phyloP scores from a whole-genome alignment of 495 filamentous ascomycete genomes.

The Recurvomyces mirabilis region DNA sequence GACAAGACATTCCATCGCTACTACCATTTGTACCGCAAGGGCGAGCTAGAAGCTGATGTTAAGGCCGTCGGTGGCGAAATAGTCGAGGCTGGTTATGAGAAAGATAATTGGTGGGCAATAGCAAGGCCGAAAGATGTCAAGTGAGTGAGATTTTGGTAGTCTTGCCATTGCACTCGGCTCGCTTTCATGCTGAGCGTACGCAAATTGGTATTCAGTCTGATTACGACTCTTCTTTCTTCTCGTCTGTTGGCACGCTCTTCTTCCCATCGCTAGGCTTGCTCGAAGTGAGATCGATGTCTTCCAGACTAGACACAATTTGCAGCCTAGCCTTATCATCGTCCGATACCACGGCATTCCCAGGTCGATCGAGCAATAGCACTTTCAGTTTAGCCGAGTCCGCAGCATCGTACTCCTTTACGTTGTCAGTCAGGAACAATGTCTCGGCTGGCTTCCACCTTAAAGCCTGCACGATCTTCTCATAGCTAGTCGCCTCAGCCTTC shows the following conservation, averaged over 20 bases:
- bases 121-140: too few species aligned
- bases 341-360: slow-evolving; percentile 47
- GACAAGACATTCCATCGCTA: slow-evolving; percentile 69
- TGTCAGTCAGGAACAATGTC: slow-evolving; percentile 63
- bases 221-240: too few species aligned
- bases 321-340: slow-evolving; percentile 3
- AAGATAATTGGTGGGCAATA: slow-evolving; percentile 96
- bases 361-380: slow-evolving; percentile 47
- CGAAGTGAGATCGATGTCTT: too few species aligned
- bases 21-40: slow-evolving; percentile 84
- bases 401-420: slow-evolving; percentile 55
- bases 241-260: too few species aligned
- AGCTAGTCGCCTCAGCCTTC: slow-evolving; percentile 51
- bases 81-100: slow-evolving; percentile 80
- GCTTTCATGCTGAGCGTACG: too few species aligned
- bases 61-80: slow-evolving; percentile 61
- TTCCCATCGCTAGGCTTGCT: too few species aligned
- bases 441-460: slow-evolving; percentile 30
- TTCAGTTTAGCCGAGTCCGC: slow-evolving; percentile 53
- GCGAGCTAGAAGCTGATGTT: slow-evolving; percentile 78
- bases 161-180: too few species aligned
- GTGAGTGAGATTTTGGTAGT: too few species aligned
- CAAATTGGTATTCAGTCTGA: too few species aligned
- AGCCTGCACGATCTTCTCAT: slow-evolving; percentile 43
- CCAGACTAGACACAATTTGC: slow-evolving; percentile 1